phyloP scores from a whole-genome alignment of 345 rosid species.

The Linum lewisii region DNA sequence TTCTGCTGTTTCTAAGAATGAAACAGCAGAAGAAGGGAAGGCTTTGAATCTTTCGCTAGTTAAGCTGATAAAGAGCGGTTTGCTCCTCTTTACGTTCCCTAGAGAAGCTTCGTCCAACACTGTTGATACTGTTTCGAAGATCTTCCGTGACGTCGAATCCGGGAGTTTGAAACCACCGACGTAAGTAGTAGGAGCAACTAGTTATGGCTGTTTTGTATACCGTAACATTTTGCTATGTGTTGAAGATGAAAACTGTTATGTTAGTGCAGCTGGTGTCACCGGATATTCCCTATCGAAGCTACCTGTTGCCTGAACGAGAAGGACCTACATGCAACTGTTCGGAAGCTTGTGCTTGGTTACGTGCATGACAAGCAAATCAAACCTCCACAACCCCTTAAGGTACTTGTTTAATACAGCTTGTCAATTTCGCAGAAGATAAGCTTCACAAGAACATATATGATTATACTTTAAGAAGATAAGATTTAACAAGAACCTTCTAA shows the following conservation, averaged over 20 bases:
- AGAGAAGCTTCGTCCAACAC: slow-evolving; percentile 32
- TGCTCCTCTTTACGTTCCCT: slow-evolving; percentile 63
- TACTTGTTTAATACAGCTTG: slow-evolving; percentile 13
- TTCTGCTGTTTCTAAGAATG: slow-evolving; percentile 18
- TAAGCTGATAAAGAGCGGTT: slow-evolving; percentile 74
- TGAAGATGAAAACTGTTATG: slow-evolving; percentile 13
- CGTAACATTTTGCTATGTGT: slow-evolving; percentile 5
- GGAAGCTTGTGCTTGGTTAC: slow-evolving; percentile 59
- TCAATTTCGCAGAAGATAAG: background rate
- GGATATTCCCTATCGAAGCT: slow-evolving; percentile 84
- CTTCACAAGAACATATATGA: too few species aligned
- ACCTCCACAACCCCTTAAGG: slow-evolving; percentile 53
- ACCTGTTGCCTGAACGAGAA: slow-evolving; percentile 72
- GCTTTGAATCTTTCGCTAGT: slow-evolving; percentile 59
- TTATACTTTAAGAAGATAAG: too few species aligned
- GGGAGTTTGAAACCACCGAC: slow-evolving; percentile 48
- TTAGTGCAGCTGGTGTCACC: slow-evolving; percentile 86
- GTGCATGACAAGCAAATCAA: slow-evolving; percentile 39
- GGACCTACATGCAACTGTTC: slow-evolving; percentile 52
- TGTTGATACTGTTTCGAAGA: slow-evolving; percentile 34
- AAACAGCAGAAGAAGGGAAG: slow-evolving; percentile 19
- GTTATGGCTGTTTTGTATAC: too few species aligned
- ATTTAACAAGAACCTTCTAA: too few species aligned
- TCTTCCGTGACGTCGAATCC: slow-evolving; percentile 45
- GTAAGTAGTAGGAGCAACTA: slow-evolving; percentile 35